phyloP scores from a whole-genome alignment of 2,329 filamentous ascomycete genomes.

The Aspergillus sp. region DNA sequence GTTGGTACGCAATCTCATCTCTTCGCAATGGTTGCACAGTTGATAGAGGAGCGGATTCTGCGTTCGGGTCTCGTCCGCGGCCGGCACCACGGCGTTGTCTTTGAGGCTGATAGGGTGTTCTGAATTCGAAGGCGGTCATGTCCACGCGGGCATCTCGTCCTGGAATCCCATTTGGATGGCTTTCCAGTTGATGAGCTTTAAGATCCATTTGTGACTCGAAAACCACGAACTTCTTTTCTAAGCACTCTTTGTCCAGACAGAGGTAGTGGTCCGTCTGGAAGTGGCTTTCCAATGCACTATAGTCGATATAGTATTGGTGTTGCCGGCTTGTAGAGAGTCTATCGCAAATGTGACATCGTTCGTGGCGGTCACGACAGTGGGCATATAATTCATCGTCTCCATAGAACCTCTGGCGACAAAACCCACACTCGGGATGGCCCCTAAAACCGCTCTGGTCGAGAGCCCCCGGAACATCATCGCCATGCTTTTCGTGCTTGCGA shows the following conservation, averaged over 20 bases:
- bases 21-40: slow-evolving; percentile 77
- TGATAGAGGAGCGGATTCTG: slow-evolving; percentile 72
- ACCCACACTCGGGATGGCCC: slow-evolving; percentile 90
- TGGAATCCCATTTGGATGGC: slow-evolving; percentile 75
- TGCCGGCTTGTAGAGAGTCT: slow-evolving; percentile 60
- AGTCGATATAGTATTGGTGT: slow-evolving; percentile 90
- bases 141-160: slow-evolving; percentile 89
- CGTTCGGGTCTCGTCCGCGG: slow-evolving; percentile 81
- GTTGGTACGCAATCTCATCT: slow-evolving; percentile 87
- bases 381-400: slow-evolving; percentile 92
- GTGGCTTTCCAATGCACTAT: slow-evolving; percentile 80
- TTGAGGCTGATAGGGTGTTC: slow-evolving; percentile 66
- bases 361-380: slow-evolving; percentile 91
- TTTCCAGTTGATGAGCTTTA: slow-evolving; percentile 85
- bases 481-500: slow-evolving; percentile 82
- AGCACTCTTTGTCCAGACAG: slow-evolving; percentile 79
- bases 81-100: slow-evolving; percentile 61
- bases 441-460: slow-evolving; percentile 93
- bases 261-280: slow-evolving; percentile 85
- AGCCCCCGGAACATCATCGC: slow-evolving; percentile 87
- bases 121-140: slow-evolving; percentile 79
- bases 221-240: slow-evolving; percentile 97
- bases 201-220: slow-evolving; percentile 94
- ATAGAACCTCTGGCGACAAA: slow-evolving; percentile 90
- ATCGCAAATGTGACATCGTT: slow-evolving; percentile 93